Evolutionary conservation across 257 asterid species (phyloP).

Genomic region (Haberlea rhodopensis): DNA sequence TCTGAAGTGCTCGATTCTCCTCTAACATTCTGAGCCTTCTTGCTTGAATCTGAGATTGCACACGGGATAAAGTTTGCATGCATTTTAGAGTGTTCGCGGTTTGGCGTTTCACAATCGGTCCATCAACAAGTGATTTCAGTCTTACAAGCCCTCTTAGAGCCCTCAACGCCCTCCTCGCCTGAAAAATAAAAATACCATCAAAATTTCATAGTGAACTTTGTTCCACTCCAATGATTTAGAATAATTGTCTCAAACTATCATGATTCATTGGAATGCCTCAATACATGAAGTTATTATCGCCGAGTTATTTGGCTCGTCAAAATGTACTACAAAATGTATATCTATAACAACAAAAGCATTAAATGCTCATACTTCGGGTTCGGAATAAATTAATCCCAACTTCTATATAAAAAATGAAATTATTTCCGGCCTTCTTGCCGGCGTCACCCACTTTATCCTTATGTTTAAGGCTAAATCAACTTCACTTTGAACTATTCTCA

Average conservation of each 20-base stretch:
- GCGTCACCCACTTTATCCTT: background rate
- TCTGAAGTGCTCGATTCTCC: constrained; percentile 87
- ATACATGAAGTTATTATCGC: background rate
- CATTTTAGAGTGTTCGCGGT: constrained; percentile 78
- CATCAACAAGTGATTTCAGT: constrained; percentile 80
- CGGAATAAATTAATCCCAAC: background rate
- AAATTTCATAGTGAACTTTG: background rate
- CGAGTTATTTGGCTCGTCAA: background rate
- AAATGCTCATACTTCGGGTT: background rate
- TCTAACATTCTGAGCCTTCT: constrained; percentile 82
- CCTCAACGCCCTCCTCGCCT: constrained; percentile 89
- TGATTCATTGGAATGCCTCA: background rate
- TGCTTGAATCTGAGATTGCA: constrained; percentile 83
- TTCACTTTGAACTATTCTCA: background rate
- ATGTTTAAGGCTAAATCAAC: background rate
- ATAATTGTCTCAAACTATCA: background rate
- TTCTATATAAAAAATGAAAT: background rate
- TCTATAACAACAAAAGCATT: background rate
- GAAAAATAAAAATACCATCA: constrained; percentile 24
- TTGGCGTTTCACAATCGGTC: constrained; percentile 78
- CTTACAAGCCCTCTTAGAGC: constrained; percentile 93
- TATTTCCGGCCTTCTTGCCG: background rate
- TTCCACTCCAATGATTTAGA: background rate
- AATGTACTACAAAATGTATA: too few relatives aligned
- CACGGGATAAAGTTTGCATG: constrained; percentile 82